phyloP scores from a whole-genome alignment of 345 rosid species.

The Anacardium occidentale region DNA sequence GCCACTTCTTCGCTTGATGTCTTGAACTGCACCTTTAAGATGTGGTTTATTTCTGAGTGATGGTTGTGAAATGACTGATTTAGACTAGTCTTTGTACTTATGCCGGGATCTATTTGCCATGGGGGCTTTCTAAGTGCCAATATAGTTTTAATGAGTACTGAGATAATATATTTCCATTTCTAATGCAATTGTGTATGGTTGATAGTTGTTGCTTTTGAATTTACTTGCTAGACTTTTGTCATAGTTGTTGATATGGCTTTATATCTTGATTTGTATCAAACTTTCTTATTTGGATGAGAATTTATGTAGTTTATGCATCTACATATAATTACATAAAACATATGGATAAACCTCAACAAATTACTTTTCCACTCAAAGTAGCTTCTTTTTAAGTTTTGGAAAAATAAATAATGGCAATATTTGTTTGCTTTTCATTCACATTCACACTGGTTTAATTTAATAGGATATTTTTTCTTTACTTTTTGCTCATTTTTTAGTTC shows the following conservation, averaged over 20 bases:
- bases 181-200: neutral
- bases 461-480: neutral
- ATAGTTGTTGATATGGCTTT: conserved; percentile 12
- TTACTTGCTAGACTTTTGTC: conserved; percentile 13
- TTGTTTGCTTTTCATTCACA: neutral
- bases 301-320: neutral
- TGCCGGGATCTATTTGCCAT: conserved; percentile 30
- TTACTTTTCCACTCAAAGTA: neutral
- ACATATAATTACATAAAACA: neutral
- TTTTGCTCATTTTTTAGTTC: neutral
- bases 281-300: neutral
- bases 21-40: conserved; percentile 50
- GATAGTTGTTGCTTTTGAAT: conserved; percentile 2
- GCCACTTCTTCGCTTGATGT: conserved; percentile 41
- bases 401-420: neutral
- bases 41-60: conserved; percentile 58
- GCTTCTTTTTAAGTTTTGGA: neutral
- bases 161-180: neutral
- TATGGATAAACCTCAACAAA: neutral
- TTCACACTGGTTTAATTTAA: neutral
- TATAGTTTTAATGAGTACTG: conserved; percentile 21
- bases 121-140: conserved; percentile 32
- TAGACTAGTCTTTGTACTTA: conserved; percentile 48
- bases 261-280: neutral
- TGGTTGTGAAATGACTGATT: conserved; percentile 47